Percentiles rank a stretch among this genome's conserved stretches.
Evolutionary conservation across 768 basidiomycete genomes (phyloP).

Genomic region (Arthromyces matolae): DNA sequence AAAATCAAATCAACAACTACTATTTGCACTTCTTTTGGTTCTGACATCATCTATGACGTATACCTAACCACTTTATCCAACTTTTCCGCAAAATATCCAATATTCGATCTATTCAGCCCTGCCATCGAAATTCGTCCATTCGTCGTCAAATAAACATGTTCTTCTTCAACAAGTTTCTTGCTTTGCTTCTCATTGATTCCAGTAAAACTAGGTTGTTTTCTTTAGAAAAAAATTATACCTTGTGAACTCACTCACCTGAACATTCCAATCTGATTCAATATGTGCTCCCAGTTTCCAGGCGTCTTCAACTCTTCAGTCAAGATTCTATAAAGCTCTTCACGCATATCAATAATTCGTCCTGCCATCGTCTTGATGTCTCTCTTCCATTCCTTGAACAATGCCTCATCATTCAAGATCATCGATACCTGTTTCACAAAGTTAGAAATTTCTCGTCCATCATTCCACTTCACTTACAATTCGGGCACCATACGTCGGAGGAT

Average conservation of each 20-base stretch:
- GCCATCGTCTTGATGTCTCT: slow-evolving; percentile 91
- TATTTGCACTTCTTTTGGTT: slow-evolving; percentile 14
- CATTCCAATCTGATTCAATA: slow-evolving; percentile 95
- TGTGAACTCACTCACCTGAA: slow-evolving; percentile 72
- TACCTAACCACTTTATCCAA: slow-evolving; percentile 60
- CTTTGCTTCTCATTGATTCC: slow-evolving; percentile 69
- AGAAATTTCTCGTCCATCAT: slow-evolving; percentile 2
- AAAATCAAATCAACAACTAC: slow-evolving; percentile 18
- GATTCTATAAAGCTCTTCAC: slow-evolving; percentile 68
- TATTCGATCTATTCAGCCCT: slow-evolving; percentile 76
- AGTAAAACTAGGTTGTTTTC: slow-evolving; percentile 58
- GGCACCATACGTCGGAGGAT: slow-evolving; percentile 89
- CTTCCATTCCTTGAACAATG: slow-evolving; percentile 86
- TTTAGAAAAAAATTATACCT: background rate
- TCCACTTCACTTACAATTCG: slow-evolving; percentile 53
- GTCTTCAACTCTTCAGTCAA: slow-evolving; percentile 78
- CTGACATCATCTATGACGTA: slow-evolving; percentile 37
- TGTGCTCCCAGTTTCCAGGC: slow-evolving; percentile 95
- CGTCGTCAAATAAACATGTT: slow-evolving; percentile 79
- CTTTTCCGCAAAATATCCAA: slow-evolving; percentile 69
- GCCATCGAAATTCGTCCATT: slow-evolving; percentile 96
- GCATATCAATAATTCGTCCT: slow-evolving; percentile 88
- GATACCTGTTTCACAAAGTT: slow-evolving; percentile 48
- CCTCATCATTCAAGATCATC: slow-evolving; percentile 72
- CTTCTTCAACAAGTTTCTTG: slow-evolving; percentile 61